phyloP scores from a whole-genome alignment of 2,329 filamentous ascomycete genomes.

The Stemphylium lycopersici region DNA sequence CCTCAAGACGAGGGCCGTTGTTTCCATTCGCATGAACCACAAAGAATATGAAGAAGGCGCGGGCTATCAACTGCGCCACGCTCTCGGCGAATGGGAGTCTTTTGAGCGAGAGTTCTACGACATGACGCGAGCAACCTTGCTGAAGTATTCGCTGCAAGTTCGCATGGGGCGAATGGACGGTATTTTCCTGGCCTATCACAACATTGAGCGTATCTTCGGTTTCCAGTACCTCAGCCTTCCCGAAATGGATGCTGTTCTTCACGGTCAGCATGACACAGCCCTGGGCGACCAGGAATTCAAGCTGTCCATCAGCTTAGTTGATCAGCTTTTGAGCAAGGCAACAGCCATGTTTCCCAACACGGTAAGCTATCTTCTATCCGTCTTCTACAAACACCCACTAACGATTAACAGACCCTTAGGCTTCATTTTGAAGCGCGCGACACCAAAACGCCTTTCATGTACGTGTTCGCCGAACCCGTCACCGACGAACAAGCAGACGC shows the following conservation, averaged over 20 bases:
- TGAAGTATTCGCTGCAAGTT: constrained; percentile 96
- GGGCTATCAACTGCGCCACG: constrained; percentile 83
- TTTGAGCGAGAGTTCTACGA: constrained; percentile 96
- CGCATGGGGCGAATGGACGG: constrained; percentile 98
- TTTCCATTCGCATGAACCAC: constrained; percentile 89
- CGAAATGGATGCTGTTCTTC: constrained; percentile 91
- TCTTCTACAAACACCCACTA: constrained; percentile 3
- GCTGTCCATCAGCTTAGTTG: constrained; percentile 77
- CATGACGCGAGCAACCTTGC: constrained; percentile 91
- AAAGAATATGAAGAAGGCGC: constrained; percentile 72
- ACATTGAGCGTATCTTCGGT: constrained; percentile 91
- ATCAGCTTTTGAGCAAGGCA: constrained; percentile 77
- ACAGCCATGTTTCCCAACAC: constrained; percentile 75
- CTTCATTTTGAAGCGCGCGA: constrained; percentile 81
- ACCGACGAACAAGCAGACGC: constrained; percentile 70
- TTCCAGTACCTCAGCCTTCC: constrained; percentile 90
- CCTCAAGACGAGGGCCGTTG: constrained; percentile 90
- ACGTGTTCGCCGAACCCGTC: constrained; percentile 89
- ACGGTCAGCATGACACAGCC: constrained; percentile 70
- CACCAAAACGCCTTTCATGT: constrained; percentile 70
- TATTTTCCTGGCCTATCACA: constrained; percentile 96
- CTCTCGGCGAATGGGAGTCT: constrained; percentile 82
- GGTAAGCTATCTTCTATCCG: constrained; percentile 36
- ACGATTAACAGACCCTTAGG: constrained; percentile 65
- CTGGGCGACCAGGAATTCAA: constrained; percentile 87